Base-by-base conservation (phyloP, 1,139 yeast species). In the Suhomyces coccinellae region DNA sequence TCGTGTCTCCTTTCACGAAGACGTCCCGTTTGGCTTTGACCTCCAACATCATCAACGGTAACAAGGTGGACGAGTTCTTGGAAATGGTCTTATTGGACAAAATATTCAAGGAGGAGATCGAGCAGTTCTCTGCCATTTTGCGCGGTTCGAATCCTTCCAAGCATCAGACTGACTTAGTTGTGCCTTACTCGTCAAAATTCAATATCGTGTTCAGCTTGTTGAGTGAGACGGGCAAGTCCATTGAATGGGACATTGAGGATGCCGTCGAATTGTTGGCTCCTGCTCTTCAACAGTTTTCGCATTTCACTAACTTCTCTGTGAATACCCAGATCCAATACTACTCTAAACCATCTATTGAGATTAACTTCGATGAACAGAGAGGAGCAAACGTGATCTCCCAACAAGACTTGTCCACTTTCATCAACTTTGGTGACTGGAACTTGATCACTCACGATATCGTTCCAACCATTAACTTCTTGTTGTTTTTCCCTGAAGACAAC, bases 301-400 rank as follows among this genome's bases (percentile, higher is more conserved):
- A 79, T 30, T 75, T 81, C 50, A 79, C 90, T 31, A 83, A 86
- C 53, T 82, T 91, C 58, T 78, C 93, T 1, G 72, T 91, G 16
- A 93, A 87, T 53, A 76, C 95, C 2, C 96, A 89, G 59, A 77
- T 87, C 36, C 87, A 85, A 51, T 85, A 85, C 62, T 88, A 82
- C 59, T 79, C 86, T 3, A 62, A 66, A 33, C 63, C 79, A 20
- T 56, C 69, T 12, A 55, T 57, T 22, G 57, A 59, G 4, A 68
- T 71, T 2, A 50, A 47, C 17, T 60, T 47, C 35, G 58, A 64
- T 40, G 65, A 62, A 38, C 54, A 53, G 0, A 46, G 48, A 24
- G 66, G 71, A 20, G 54, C 71, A 6, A 72, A 68, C 36, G 46
- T 72, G 1, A 59, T 82, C 20, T 10, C 40, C 12, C 69, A 67